phyloP scores from a whole-genome alignment of 306 rosid genomes.

The Vigna trinervia region DNA sequence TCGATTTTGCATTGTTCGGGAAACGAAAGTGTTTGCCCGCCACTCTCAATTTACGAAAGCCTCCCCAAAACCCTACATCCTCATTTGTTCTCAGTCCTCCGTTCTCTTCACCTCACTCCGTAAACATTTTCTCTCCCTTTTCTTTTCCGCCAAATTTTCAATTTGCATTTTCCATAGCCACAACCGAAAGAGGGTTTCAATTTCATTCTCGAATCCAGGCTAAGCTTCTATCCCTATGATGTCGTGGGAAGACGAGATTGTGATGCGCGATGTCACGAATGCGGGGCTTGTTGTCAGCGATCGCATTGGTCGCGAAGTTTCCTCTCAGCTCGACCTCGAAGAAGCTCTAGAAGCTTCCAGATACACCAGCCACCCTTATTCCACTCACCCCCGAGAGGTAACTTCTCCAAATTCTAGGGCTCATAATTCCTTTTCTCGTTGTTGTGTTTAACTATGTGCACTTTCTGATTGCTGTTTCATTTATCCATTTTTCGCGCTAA shows the following conservation, averaged over 20 bases:
- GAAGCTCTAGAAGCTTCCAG: conserved; percentile 94
- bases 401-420: not conserved
- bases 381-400: conserved; percentile 93
- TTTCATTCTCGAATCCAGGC: not conserved
- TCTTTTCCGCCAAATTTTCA: conserved; percentile 19
- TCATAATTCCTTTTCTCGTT: not conserved
- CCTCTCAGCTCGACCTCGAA: conserved; percentile 92
- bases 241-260: conserved; percentile 87
- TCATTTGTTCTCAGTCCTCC: not conserved
- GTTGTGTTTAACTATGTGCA: not conserved
- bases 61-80: conserved; percentile 67
- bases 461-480: not conserved
- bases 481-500: not conserved
- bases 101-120: not conserved
- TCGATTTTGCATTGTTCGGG: not conserved
- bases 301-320: conserved; percentile 85
- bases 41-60: conserved; percentile 55
- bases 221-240: conserved; percentile 45
- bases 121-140: not conserved
- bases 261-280: conserved; percentile 80
- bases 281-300: conserved; percentile 84
- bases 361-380: conserved; percentile 88
- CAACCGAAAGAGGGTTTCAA: conserved; percentile 16
- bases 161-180: conserved; percentile 25
- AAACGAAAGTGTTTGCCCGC: conserved; percentile 55